Percentiles rank a stretch among this genome's conserved stretches.
Evolutionary conservation across 2,329 filamentous ascomycete species (phyloP).

Genomic region (Plectosphaerella cucumerina): DNA sequence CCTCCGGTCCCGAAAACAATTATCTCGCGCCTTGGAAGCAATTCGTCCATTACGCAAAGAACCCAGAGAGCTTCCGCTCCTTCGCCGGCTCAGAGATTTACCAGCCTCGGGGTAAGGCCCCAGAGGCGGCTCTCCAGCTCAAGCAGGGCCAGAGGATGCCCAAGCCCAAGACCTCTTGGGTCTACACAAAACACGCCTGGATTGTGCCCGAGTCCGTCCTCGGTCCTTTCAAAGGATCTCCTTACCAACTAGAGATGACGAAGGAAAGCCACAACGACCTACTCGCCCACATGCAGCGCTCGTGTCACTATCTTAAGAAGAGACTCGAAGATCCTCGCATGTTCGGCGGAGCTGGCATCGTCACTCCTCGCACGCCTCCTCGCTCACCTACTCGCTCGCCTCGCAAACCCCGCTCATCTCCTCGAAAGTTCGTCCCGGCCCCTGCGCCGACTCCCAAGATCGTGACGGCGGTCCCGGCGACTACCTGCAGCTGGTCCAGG

Average conservation of each 20-base stretch:
- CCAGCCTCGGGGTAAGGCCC: constrained; percentile 1
- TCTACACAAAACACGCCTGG: constrained; percentile 12
- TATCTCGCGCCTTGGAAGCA: constrained; percentile 26
- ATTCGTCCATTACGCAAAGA: constrained; percentile 15
- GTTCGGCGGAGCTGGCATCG: too few species aligned
- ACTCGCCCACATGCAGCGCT: not conserved
- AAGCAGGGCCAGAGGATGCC: constrained; percentile 14
- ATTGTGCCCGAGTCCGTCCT: constrained; percentile 14
- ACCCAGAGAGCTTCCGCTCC: constrained; percentile 20
- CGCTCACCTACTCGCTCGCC: too few species aligned
- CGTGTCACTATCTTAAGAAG: too few species aligned
- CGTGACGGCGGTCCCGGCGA: too few species aligned
- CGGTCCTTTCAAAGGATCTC: constrained; percentile 11
- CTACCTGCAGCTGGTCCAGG: too few species aligned
- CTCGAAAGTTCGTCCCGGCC: too few species aligned
- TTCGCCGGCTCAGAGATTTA: constrained; percentile 20
- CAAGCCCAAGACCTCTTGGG: constrained; percentile 16
- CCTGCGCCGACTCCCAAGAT: too few species aligned
- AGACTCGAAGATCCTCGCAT: too few species aligned
- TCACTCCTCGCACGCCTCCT: too few species aligned
- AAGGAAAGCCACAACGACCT: constrained; percentile 2
- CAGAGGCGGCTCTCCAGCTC: constrained; percentile 17
- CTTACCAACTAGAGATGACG: constrained; percentile 5
- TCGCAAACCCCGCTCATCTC: too few species aligned
- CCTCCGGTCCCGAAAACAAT: constrained; percentile 14